Base-by-base conservation (phyloP, 75 land plant genomes). In the Ceratopteris richardii region DNA sequence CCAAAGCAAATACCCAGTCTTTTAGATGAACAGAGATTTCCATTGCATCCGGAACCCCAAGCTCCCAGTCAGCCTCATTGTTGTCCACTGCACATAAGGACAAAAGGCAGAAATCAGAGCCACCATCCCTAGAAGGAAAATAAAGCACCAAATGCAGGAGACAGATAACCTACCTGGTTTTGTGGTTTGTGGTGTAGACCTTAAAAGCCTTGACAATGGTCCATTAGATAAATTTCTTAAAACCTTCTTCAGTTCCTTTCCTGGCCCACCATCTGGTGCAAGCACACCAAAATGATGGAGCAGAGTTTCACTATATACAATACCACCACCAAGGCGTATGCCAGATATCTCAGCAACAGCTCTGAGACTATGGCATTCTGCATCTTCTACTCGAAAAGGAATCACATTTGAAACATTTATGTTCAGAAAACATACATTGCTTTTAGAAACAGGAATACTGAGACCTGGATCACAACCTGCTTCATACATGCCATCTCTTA, bases 231-330 rank as follows among this genome's bases (percentile, higher is more conserved):
- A 68, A 48, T 80, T 71, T 57, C 78, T 77, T 56, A 95, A 64
- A 16, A 95, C 86, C 66, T 74, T 86, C 43, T 81, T 71, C 0
- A 90, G 71, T 7, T 76, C 92, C 57, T 84, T 76, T n/a, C 96
- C 88, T 36, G 99, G 99, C 28, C 86, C 91, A 63, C 99, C 99
- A 80, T 90, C 96, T 21, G 84, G 82, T 54, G 85, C 91, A 57
- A 95, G 77, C 11, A 95, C 78, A 61, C 96, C 99, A 80, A 95
- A 95, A 2, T 91, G 79, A 67, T 95, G 96, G 64, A 95, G 78
- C 39, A 95, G 71, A 17, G 88, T 65, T 77, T 95, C 99, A 58
- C 84, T 69, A 63, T 90, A 95, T 24, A 71, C 80, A 85, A 95
- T 95, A 54, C 96, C 99, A 61, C 99, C 99, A 47, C 99, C 96